phyloP scores from a whole-genome alignment of 179 eudicot species.

The Spinacia oleracea region DNA sequence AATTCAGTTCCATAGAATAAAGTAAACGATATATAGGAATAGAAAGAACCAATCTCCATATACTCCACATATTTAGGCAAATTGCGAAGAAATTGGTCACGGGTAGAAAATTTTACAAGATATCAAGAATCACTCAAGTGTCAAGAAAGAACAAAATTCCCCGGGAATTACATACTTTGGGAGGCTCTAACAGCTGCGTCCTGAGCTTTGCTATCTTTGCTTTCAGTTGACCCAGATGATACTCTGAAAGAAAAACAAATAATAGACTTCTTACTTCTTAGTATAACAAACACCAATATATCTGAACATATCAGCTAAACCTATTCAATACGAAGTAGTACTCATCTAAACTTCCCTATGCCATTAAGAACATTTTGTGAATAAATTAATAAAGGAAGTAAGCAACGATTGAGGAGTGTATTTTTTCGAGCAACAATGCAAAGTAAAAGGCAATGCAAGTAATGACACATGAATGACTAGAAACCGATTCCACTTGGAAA shows the following conservation, averaged over 20 bases:
- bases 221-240: constrained; percentile 99
- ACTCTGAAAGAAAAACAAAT: constrained; percentile 54
- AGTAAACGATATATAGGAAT: neutral
- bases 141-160: neutral
- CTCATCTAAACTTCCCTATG: neutral
- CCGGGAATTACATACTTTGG: constrained; percentile 60
- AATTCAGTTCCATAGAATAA: neutral
- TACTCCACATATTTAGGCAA: neutral
- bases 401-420: neutral
- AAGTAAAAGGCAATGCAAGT: neutral
- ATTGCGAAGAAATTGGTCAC: neutral
- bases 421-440: constrained; percentile 9
- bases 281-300: constrained; percentile 10
- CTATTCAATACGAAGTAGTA: neutral
- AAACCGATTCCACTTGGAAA: neutral
- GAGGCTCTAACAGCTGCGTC: constrained; percentile 96
- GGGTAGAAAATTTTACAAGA: neutral
- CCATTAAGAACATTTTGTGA: no score
- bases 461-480: no score
- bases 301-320: constrained; percentile 1
- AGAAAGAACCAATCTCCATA: neutral
- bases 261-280: constrained; percentile 3
- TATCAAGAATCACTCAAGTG: neutral
- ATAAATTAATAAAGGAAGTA: neutral
- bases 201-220: constrained; percentile 98